Conservation (phyloP, 2,329 filamentous ascomycete species). For the Scleromitrula shiraiana region DNA sequence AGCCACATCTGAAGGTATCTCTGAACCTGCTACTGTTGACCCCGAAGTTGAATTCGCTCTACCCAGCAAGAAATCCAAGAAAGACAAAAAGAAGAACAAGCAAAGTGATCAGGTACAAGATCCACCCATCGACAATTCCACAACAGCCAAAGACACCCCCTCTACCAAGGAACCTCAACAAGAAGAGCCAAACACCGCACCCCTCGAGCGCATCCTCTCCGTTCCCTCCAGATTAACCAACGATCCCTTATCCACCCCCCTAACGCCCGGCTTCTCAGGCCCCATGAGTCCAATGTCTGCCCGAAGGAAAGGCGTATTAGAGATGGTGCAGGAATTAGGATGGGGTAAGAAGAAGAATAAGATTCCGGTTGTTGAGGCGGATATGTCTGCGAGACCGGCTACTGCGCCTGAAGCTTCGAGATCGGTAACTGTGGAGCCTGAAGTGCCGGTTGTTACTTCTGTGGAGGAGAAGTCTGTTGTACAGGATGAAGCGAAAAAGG, state of each 20-base stretch:
- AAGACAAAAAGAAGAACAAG: conserved; percentile 23
- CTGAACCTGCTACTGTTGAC: not conserved
- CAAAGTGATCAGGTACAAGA: conserved; percentile 2
- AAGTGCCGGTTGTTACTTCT: not conserved
- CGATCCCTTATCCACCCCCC: not conserved
- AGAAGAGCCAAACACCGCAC: not conserved
- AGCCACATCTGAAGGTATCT: not conserved
- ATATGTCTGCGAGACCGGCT: not conserved
- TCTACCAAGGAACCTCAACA: not conserved
- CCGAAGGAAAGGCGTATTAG: conserved; percentile 6
- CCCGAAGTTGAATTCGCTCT: not conserved
- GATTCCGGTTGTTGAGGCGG: not conserved
- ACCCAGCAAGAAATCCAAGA: conserved; percentile 10
- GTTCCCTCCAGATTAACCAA: not conserved
- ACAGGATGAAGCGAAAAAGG: conserved; percentile 34
- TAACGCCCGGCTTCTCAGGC: conserved; percentile 3
- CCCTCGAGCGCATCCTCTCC: conserved; percentile 3
- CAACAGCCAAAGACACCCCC: not conserved
- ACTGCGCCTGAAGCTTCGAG: conserved; percentile 4
- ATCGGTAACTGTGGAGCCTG: not conserved
- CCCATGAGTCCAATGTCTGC: conserved; percentile 1
- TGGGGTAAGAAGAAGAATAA: conserved; percentile 9
- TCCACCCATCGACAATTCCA: conserved; percentile 3
- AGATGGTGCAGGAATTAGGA: conserved; percentile 8
- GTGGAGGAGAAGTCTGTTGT: conserved; percentile 2